A percentile compares a stretch with the other conserved stretches of the same genome.
These are phyloP conservation scores for Clarireedia hainanense DNA, from an alignment of 2,329 filamentous ascomycete genomes.

Conservation along the genomic window DNA sequence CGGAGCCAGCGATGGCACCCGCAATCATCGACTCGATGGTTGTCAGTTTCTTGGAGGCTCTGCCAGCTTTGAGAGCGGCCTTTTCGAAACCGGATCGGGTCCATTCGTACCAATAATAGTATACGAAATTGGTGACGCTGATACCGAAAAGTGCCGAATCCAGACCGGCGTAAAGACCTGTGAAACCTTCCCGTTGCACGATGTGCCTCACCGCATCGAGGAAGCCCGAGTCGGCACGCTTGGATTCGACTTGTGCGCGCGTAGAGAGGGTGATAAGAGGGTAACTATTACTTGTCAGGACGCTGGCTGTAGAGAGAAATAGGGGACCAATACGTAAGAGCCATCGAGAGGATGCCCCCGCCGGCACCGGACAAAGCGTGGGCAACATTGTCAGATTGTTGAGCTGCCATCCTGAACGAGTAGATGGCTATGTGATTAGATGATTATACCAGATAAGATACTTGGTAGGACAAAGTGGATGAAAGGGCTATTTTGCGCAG, in stretches of 20 bases:
- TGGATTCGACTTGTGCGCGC: conserved; percentile 94
- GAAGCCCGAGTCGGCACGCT: conserved; percentile 79
- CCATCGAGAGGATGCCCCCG: conserved; percentile 91
- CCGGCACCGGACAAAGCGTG: conserved; percentile 90
- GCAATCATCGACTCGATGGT: conserved; percentile 93
- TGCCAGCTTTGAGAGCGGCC: conserved; percentile 64
- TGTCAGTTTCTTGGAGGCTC: conserved; percentile 73
- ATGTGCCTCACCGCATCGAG: conserved; percentile 78
- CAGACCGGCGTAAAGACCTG: conserved; percentile 85
- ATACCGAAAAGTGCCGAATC: conserved; percentile 95
- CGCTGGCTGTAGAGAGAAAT: conserved; percentile 3
- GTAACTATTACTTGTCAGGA: conserved; percentile 49
- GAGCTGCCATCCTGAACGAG: conserved; percentile 22
- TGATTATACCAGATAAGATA: conserved; percentile 1
- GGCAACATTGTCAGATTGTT: conserved; percentile 90
- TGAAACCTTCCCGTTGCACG: conserved; percentile 81
- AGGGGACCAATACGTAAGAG: conserved; percentile 62
- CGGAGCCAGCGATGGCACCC: conserved; percentile 85
- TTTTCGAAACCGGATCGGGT: conserved; percentile 78
- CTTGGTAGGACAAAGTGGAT: neutral
- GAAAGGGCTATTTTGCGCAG: neutral
- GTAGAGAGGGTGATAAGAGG: conserved; percentile 96
- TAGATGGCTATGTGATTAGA: conserved; percentile 2
- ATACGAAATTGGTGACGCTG: conserved; percentile 97
- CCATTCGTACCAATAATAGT: conserved; percentile 99